phyloP scores from a whole-genome alignment of 2,329 filamentous ascomycete species.

The Dactylonectria macrodidyma region DNA sequence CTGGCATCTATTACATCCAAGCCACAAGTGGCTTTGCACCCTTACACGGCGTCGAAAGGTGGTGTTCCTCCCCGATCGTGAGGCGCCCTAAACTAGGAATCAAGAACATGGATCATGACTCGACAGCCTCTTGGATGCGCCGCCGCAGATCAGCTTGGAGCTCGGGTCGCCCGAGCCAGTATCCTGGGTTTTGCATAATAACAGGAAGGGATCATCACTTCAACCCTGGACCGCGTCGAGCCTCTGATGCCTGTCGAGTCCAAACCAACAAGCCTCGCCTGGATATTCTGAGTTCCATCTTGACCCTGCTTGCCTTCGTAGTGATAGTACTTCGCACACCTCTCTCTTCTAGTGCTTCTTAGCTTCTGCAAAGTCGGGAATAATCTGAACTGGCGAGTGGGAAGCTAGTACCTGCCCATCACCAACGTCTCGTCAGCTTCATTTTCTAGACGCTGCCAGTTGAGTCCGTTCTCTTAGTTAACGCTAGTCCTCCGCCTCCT shows the following conservation, averaged over 20 bases:
- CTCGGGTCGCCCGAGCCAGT: neutral
- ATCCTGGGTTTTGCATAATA: constrained; percentile 8
- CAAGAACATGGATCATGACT: constrained; percentile 23
- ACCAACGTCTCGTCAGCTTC: neutral
- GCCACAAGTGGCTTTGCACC: neutral
- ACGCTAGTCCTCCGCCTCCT: constrained; percentile 12
- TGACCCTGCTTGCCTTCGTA: neutral
- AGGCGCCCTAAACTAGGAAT: neutral
- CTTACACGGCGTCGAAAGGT: neutral
- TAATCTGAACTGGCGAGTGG: neutral
- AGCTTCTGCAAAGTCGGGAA: neutral
- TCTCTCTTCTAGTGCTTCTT: neutral
- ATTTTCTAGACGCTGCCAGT: neutral
- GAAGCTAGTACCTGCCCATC: neutral
- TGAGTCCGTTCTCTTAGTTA: neutral
- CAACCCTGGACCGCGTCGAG: constrained; percentile 9
- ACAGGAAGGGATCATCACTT: constrained; percentile 12
- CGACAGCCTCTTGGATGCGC: neutral
- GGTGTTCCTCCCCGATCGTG: neutral
- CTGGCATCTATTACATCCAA: neutral
- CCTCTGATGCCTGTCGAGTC: neutral
- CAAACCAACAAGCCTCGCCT: constrained; percentile 5
- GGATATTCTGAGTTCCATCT: neutral
- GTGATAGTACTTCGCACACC: neutral
- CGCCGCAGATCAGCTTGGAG: neutral